phyloP scores from a whole-genome alignment of 331 rosid species.

The Phaseolus coccineus region DNA sequence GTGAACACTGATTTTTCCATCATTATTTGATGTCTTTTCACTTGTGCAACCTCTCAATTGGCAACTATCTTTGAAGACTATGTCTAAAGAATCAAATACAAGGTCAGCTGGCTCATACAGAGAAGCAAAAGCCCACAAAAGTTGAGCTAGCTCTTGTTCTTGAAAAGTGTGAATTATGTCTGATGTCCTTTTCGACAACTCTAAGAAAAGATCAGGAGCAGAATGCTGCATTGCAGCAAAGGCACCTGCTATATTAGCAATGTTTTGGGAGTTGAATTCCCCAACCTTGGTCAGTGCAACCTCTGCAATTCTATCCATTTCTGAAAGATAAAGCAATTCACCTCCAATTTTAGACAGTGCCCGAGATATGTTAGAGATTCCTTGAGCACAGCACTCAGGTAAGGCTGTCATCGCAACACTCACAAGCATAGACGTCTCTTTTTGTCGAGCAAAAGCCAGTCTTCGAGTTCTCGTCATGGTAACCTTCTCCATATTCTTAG shows the following conservation, averaged over 20 bases:
- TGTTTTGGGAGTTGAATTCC: conserved; percentile 88
- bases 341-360: conserved; percentile 95
- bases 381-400: conserved; percentile 91
- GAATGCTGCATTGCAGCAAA: conserved; percentile 96
- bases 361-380: conserved; percentile 88
- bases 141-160: conserved; percentile 93
- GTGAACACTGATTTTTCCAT: conserved; percentile 45
- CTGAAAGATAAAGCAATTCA: conserved; percentile 82
- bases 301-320: conserved; percentile 95
- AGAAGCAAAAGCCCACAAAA: conserved; percentile 95
- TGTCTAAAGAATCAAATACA: conserved; percentile 75
- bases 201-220: conserved; percentile 76
- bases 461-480: conserved; percentile 73
- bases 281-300: conserved; percentile 76
- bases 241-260: conserved; percentile 89
- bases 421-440: conserved; percentile 93
- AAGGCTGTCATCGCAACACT: conserved; percentile 83
- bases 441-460: conserved; percentile 84
- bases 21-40: conserved; percentile 38
- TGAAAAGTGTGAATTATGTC: conserved; percentile 71
- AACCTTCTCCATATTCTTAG: conserved; percentile 91
- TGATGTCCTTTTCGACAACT: conserved; percentile 71
- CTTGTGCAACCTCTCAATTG: conserved; percentile 55
- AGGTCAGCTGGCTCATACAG: conserved; percentile 70
- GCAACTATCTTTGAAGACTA: conserved; percentile 48